Evolutionary conservation across 371 early-diverging fungal genomes (phyloP).

Genomic region (Saksenaea oblongispora): DNA sequence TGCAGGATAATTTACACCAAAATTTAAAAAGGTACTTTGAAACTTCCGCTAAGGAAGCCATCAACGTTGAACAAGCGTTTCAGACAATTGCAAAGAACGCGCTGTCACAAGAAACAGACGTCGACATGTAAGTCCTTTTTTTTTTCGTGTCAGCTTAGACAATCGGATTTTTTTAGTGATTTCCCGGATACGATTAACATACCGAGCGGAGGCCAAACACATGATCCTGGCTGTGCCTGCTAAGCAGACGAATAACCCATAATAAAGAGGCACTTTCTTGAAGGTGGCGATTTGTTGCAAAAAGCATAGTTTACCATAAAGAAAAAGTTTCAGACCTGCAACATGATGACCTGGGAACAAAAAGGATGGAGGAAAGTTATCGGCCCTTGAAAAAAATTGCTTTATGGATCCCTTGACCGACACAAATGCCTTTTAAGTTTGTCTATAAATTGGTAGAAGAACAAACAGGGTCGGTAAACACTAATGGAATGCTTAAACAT

Average conservation of each 20-base stretch:
- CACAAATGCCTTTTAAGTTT: too few species aligned
- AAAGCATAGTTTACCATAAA: too few species aligned
- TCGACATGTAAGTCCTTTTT: constrained; percentile 59
- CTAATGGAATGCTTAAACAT: too few species aligned
- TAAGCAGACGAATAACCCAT: constrained; percentile 12
- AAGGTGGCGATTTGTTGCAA: too few species aligned
- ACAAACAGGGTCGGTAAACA: too few species aligned
- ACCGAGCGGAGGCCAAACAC: constrained; percentile 25
- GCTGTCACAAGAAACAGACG: constrained; percentile 87
- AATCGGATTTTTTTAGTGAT: constrained; percentile 29
- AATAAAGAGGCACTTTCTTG: too few species aligned
- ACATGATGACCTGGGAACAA: too few species aligned
- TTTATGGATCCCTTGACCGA: too few species aligned
- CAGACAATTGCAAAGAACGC: constrained; percentile 94
- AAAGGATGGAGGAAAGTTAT: too few species aligned
- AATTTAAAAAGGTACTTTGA: constrained; percentile 14
- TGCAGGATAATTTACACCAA: constrained; percentile 1
- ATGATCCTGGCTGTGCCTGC: constrained; percentile 36
- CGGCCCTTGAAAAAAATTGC: too few species aligned
- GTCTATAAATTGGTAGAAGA: too few species aligned
- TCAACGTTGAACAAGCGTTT: constrained; percentile 97
- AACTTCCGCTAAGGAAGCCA: constrained; percentile 90
- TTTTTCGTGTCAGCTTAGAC: background rate
- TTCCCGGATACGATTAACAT: constrained; percentile 36
- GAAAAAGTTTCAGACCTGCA: too few species aligned